Evolutionary conservation across 192 early-diverging fungal genomes (phyloP).

Genomic region (Coemansia sp.): DNA sequence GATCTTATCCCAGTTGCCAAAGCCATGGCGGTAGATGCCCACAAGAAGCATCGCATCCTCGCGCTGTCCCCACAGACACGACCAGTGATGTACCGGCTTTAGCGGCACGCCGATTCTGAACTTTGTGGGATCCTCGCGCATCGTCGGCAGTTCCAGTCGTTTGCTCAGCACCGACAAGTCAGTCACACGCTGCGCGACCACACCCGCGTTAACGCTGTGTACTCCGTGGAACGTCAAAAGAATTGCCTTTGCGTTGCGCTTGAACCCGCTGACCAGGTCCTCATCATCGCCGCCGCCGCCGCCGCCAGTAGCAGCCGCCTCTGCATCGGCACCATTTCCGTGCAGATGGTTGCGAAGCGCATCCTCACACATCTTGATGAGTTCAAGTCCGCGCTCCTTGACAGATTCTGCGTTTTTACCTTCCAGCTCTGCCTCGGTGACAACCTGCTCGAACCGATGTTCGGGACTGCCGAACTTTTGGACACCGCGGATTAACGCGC

Average conservation of each 20-base stretch:
- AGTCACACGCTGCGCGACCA: constrained; percentile 69
- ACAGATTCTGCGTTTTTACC: constrained; percentile 61
- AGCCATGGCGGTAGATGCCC: constrained; percentile 92
- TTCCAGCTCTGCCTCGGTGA: constrained; percentile 76
- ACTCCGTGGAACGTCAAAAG: constrained; percentile 75
- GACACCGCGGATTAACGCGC: constrained; percentile 75
- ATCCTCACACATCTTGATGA: constrained; percentile 59
- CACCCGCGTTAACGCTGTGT: constrained; percentile 81
- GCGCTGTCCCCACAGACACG: constrained; percentile 77
- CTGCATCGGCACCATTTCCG: constrained; percentile 26
- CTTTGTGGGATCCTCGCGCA: constrained; percentile 58
- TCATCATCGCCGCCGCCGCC: constrained; percentile 41
- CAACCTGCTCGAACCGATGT: constrained; percentile 77
- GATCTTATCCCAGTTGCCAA: constrained; percentile 87
- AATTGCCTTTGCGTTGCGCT: constrained; percentile 69
- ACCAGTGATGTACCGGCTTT: constrained; percentile 86
- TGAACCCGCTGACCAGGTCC: constrained; percentile 41
- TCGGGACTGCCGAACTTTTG: constrained; percentile 82
- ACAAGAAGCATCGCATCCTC: constrained; percentile 97
- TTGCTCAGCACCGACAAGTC: constrained; percentile 69
- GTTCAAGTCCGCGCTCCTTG: constrained; percentile 38
- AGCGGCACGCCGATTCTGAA: constrained; percentile 80
- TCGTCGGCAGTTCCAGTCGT: constrained; percentile 56
- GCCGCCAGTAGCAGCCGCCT: constrained; percentile 15
- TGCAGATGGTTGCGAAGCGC: constrained; percentile 55